These are phyloP conservation scores for Allium cepa DNA, from an alignment of 106 monocot genomes.

Conservation along the genomic window DNA sequence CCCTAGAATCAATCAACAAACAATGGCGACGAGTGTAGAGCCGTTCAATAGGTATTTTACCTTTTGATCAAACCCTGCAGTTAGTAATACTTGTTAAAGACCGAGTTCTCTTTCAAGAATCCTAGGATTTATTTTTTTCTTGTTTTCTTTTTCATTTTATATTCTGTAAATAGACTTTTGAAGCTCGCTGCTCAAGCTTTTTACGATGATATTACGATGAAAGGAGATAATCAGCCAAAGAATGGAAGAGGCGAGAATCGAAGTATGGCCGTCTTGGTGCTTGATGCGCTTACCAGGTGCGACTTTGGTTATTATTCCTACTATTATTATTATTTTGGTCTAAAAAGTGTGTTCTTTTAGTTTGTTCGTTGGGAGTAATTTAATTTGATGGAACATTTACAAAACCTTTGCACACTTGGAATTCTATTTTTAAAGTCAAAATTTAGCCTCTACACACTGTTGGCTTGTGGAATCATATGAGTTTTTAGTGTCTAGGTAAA, in stretches of 20 bases:
- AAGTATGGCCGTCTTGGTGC: slow-evolving; percentile 21
- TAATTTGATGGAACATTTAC: neutral
- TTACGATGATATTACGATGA: slow-evolving; percentile 22
- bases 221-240: slow-evolving; percentile 21
- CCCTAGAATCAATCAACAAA: neutral
- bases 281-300: slow-evolving; percentile 24
- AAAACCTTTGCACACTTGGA: too few species aligned
- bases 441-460: too few species aligned
- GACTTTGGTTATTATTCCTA: too few species aligned
- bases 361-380: neutral
- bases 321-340: too few species aligned
- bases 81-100: too few species aligned
- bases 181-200: slow-evolving; percentile 16
- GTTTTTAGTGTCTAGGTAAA: too few species aligned
- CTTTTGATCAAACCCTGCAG: too few species aligned
- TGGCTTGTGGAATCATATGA: too few species aligned
- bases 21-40: neutral
- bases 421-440: too few species aligned
- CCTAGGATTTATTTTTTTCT: slow-evolving; percentile 2
- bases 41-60: slow-evolving; percentile 3
- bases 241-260: slow-evolving; percentile 20
- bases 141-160: too few species aligned
- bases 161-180: neutral
- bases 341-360: neutral
- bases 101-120: neutral